These are phyloP conservation scores for Graphilbum fragrans DNA, from an alignment of 2,329 filamentous ascomycete genomes.

Conservation along the genomic window DNA sequence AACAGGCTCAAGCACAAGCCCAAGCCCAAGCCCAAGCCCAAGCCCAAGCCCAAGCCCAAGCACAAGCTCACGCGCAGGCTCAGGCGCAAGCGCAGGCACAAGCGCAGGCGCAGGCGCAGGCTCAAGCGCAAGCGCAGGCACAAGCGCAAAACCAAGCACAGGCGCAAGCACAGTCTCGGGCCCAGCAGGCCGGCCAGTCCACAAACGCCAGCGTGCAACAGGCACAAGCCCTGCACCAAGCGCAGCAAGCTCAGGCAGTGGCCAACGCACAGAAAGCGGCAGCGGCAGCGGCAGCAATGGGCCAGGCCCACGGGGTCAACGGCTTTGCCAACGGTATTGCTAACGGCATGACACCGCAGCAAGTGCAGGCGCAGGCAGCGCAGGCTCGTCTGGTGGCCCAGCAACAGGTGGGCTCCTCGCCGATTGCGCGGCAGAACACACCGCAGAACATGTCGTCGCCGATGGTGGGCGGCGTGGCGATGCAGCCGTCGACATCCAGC, in stretches of 20 bases:
- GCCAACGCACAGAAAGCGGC: conserved; percentile 11
- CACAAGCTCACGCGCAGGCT: conserved; percentile 17
- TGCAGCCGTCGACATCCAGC: conserved; percentile 54
- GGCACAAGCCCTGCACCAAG: conserved; percentile 14
- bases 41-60: conserved; percentile 26
- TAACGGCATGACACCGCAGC: conserved; percentile 24
- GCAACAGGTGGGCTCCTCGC: conserved; percentile 46
- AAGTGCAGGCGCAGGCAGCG: conserved; percentile 27
- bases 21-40: conserved; percentile 24
- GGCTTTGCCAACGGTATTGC: conserved; percentile 16
- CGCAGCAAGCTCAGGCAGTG: conserved; percentile 13
- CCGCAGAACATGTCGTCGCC: conserved; percentile 55
- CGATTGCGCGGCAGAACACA: conserved; percentile 49
- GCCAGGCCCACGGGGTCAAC: conserved; percentile 30
- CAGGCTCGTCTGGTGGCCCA: conserved; percentile 48
- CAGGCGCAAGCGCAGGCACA: conserved; percentile 21
- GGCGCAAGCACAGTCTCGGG: conserved; percentile 16
- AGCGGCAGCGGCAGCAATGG: conserved; percentile 20
- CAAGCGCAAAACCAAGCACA: conserved; percentile 20
- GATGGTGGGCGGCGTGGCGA: conserved; percentile 47
- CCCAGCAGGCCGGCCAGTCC: conserved; percentile 7
- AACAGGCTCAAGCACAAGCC: conserved; percentile 3
- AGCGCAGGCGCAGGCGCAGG: conserved; percentile 20
- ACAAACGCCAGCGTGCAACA: not conserved
- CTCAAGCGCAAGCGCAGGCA: conserved; percentile 18